Base-by-base conservation (phyloP, 495 filamentous ascomycete genomes). In the Annulohypoxylon maeteangense region DNA sequence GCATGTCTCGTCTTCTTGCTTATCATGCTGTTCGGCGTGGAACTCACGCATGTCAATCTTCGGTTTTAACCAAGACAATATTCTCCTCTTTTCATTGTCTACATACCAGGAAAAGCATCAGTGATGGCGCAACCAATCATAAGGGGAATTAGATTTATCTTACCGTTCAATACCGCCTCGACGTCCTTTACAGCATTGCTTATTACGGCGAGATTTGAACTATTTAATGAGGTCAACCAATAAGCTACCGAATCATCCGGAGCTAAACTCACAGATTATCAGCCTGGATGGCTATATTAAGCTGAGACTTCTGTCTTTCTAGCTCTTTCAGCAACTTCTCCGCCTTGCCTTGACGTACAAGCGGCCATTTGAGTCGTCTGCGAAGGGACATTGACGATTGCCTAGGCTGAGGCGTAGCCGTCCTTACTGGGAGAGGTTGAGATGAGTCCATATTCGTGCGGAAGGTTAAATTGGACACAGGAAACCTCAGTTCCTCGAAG, bases 1-100 rank as follows among this genome's bases (percentile, higher is more conserved):
- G 32, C 73, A 75, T 0, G 73, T 75, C 57, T 70, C 70, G 8
- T 68, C 56, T 51, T 75, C 73, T 38, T 73, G 73, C 40, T 60
- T 68, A 4, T 38, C 58, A 25, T 64, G 62, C 36, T 73, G 65
- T 29, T 69, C 65, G n/a, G 36, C 7, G 32, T 73, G 70, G 70
- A 73, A 73, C 0, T 68, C 61, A 23, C 57, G 36, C 70, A 73
- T 73, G 38, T 73, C 70, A n/a, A 64, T 18, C 3, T 59, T 58
- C 8, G 69, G 69, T 22, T 32, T 63, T 27, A 72, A n/a, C 69
- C 69, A 72, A 50, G 53, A n/a, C 14, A 72, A 7, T 18, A 67
- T 4, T 8, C 22, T 56, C 34, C 69, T 58, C 59, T 67, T 72
- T 14, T 57, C 63, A 7, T 18, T 11, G n/a, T 71, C 69, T 67